Evolutionary conservation across 2,329 filamentous ascomycete genomes (phyloP).

Genomic region (Grosmannia huntii): DNA sequence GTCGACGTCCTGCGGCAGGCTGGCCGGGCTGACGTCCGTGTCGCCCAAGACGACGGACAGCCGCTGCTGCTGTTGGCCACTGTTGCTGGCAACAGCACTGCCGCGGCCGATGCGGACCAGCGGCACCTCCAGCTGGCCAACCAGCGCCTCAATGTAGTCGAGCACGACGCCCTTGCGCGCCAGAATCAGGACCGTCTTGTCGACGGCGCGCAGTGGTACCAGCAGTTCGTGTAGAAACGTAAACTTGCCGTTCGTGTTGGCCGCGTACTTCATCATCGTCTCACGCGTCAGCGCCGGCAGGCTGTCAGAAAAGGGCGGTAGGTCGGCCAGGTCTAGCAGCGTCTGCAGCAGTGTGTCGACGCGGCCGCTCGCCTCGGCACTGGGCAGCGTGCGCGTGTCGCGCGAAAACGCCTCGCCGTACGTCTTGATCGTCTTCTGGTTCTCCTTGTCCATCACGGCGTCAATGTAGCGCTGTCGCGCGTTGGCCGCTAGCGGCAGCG

Average conservation of each 20-base stretch:
- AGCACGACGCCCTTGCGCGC: conserved; percentile 35
- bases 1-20: conserved; percentile 29
- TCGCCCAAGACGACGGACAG: conserved; percentile 29
- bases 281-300: conserved; percentile 26
- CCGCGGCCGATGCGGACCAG: conserved; percentile 16
- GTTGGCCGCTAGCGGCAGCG: conserved; percentile 42
- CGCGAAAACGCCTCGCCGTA: conserved; percentile 31
- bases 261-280: conserved; percentile 37
- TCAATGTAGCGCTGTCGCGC: conserved; percentile 39
- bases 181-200: conserved; percentile 39
- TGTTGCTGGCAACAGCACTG: not conserved
- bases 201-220: conserved; percentile 25
- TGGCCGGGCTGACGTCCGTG: conserved; percentile 23
- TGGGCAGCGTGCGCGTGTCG: conserved; percentile 26
- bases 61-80: conserved; percentile 4
- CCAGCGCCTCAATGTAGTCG: conserved; percentile 37
- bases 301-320: conserved; percentile 39
- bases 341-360: conserved; percentile 38
- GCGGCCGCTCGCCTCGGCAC: conserved; percentile 25
- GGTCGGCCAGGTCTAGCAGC: conserved; percentile 43
- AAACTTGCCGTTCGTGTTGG: conserved; percentile 46
- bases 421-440: conserved; percentile 28
- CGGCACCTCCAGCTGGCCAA: conserved; percentile 26
- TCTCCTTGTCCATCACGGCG: conserved; percentile 29
- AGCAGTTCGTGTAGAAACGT: conserved; percentile 45